A percentile compares a stretch with the other conserved stretches of the same genome.
phyloP scores from a whole-genome alignment of 495 filamentous ascomycete genomes.

The Neurospora cerealis region DNA sequence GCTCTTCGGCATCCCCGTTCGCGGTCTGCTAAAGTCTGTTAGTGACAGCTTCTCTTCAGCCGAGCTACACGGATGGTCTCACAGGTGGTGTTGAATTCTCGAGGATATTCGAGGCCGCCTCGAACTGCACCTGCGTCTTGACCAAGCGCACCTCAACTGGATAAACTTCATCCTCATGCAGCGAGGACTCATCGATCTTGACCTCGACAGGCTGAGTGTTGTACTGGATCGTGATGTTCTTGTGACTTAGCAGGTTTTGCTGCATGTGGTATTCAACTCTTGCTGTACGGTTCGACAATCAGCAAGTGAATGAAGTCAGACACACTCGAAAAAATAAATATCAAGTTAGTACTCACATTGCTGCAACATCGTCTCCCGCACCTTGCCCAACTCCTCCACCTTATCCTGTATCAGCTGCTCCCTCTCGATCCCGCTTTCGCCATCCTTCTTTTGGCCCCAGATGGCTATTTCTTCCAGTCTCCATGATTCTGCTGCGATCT shows the following conservation, averaged over 20 bases:
- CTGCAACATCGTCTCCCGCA: slow-evolving; percentile 8
- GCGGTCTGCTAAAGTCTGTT: slow-evolving; percentile 14
- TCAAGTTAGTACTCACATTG: slow-evolving; percentile 2
- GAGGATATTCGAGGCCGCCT: not conserved
- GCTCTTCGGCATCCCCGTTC: slow-evolving; percentile 16
- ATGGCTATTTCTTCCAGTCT: slow-evolving; percentile 12
- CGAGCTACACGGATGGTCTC: not conserved
- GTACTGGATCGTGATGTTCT: slow-evolving; percentile 37
- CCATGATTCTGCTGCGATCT: slow-evolving; percentile 11
- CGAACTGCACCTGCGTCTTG: slow-evolving; percentile 18
- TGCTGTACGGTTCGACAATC: slow-evolving; percentile 13
- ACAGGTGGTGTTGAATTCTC: not conserved
- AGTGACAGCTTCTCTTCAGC: slow-evolving; percentile 2
- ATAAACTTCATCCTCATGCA: slow-evolving; percentile 36
- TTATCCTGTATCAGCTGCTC: slow-evolving; percentile 11
- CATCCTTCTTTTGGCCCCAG: slow-evolving; percentile 5
- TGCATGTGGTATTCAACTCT: slow-evolving; percentile 28
- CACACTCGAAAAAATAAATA: too few relatives aligned
- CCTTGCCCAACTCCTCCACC: slow-evolving; percentile 8
- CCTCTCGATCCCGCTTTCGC: slow-evolving; percentile 7
- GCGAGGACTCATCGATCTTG: slow-evolving; percentile 28
- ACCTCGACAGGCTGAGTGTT: slow-evolving; percentile 39
- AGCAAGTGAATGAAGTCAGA: not conserved
- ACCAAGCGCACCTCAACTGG: slow-evolving; percentile 41
- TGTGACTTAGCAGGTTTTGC: slow-evolving; percentile 14